Percentiles rank a stretch among this genome's conserved stretches.
phyloP scores from a whole-genome alignment of 2,329 filamentous ascomycete genomes.

The Aspergillus sergii region DNA sequence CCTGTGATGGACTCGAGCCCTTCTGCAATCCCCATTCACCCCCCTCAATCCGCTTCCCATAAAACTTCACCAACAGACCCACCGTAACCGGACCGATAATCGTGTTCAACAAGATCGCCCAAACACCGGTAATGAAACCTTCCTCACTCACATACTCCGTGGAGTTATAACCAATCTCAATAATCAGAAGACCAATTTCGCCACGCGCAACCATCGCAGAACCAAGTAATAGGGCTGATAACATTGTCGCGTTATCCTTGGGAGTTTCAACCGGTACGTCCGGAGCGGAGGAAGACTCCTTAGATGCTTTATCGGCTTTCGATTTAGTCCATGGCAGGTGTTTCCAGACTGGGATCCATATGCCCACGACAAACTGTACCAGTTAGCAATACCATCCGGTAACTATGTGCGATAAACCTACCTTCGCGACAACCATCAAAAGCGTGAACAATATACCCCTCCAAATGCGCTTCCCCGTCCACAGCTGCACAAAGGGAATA shows the following conservation, averaged over 20 bases:
- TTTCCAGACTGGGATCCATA: constrained; percentile 31
- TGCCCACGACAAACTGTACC: constrained; percentile 29
- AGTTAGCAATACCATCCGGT: not conserved
- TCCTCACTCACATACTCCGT: constrained; percentile 45
- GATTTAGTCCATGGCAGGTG: constrained; percentile 1
- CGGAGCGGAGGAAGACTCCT: not conserved
- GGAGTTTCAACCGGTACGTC: not conserved
- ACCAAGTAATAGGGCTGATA: constrained; percentile 29
- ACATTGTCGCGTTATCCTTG: constrained; percentile 2
- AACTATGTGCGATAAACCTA: constrained; percentile 1
- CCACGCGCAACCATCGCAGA: constrained; percentile 38
- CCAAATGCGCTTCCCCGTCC: constrained; percentile 37
- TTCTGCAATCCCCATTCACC: constrained; percentile 31
- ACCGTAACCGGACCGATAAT: constrained; percentile 33
- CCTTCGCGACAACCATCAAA: constrained; percentile 35
- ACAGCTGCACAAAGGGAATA: constrained; percentile 35
- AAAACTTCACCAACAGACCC: constrained; percentile 28
- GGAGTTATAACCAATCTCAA: constrained; percentile 36
- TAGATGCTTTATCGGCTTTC: not conserved
- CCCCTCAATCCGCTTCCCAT: constrained; percentile 24
- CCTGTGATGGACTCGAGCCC: not conserved
- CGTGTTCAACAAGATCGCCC: constrained; percentile 37
- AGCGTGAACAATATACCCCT: constrained; percentile 32
- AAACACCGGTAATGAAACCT: constrained; percentile 31
- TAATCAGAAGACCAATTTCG: constrained; percentile 36